A percentile compares a stretch with the other conserved stretches of the same genome.
These are phyloP conservation scores for Hyphopichia khmerensis DNA, from an alignment of 1,139 yeast species.

Conservation along the genomic window DNA sequence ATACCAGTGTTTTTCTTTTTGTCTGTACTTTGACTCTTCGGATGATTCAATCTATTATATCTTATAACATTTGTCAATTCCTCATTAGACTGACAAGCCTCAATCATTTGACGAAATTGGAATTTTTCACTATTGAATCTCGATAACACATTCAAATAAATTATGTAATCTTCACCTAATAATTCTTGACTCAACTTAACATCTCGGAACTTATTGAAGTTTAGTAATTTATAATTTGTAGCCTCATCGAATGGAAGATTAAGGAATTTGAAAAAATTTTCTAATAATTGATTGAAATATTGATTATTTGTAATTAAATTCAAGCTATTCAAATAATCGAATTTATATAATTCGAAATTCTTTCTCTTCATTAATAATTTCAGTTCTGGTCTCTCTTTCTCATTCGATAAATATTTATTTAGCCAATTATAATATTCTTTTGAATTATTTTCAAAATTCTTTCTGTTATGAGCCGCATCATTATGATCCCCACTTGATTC, in stretches of 20 bases:
- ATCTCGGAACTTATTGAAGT: constrained; percentile 19
- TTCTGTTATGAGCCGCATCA: constrained; percentile 30
- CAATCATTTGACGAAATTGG: constrained; percentile 44
- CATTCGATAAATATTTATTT: constrained; percentile 64
- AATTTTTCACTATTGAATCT: constrained; percentile 44
- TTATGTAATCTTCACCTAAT: constrained; percentile 27
- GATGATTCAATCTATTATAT: constrained; percentile 25
- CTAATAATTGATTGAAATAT: constrained; percentile 41
- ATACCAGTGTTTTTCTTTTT: neutral
- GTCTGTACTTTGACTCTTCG: neutral
- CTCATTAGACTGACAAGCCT: constrained; percentile 40
- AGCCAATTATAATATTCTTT: constrained; percentile 76
- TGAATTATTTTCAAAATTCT: constrained; percentile 69
- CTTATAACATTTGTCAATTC: constrained; percentile 38
- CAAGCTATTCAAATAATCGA: constrained; percentile 68
- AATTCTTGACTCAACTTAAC: constrained; percentile 21
- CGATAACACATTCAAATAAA: constrained; percentile 34
- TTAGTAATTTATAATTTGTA: constrained; percentile 14
- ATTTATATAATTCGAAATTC: constrained; percentile 64
- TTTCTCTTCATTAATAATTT: constrained; percentile 60
- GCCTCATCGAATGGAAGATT: constrained; percentile 17
- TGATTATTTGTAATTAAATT: constrained; percentile 58
- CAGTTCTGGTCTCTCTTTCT: constrained; percentile 60
- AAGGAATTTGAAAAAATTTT: constrained; percentile 38
- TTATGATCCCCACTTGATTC: constrained; percentile 6